Evolutionary conservation across 2,329 filamentous ascomycete genomes (phyloP).

Genomic region (Diaporthe batatas): DNA sequence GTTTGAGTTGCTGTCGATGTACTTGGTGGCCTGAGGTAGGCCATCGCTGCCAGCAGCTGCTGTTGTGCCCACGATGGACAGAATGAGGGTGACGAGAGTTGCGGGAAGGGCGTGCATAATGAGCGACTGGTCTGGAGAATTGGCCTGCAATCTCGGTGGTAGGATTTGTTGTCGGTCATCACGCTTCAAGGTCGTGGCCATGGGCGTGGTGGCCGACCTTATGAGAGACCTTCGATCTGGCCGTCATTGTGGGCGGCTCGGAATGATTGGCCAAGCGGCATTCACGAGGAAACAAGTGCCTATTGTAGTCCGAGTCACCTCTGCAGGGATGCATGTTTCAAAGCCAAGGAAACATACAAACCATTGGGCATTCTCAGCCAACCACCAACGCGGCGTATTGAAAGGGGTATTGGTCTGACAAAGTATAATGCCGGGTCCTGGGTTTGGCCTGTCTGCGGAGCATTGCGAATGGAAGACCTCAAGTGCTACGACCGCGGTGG

Average conservation of each 20-base stretch:
- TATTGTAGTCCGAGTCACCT: conserved; percentile 7
- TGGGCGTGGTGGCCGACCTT: conserved; percentile 29
- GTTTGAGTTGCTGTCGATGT: conserved; percentile 39
- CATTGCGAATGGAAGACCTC: not conserved
- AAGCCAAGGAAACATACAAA: conserved; percentile 5
- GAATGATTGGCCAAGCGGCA: conserved; percentile 27
- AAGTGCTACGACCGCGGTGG: too few relatives aligned
- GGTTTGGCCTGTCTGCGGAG: not conserved
- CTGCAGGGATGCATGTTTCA: conserved; percentile 25
- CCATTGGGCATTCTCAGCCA: not conserved
- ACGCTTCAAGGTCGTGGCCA: not conserved
- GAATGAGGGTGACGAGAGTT: conserved; percentile 14
- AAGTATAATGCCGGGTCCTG: not conserved
- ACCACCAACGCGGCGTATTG: not conserved
- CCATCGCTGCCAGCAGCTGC: conserved; percentile 35
- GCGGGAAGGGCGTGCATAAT: conserved; percentile 34
- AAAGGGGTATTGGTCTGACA: not conserved
- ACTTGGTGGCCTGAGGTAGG: conserved; percentile 29
- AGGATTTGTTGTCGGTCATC: not conserved
- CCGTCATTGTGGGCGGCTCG: not conserved
- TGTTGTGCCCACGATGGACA: conserved; percentile 31
- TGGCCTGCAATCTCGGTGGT: conserved; percentile 38
- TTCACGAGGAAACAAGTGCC: conserved; percentile 4
- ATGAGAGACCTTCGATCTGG: conserved; percentile 3
- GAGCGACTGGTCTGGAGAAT: conserved; percentile 33